Conservation (phyloP, 805 yeast genomes). For the Suhomyces prunicola region DNA sequence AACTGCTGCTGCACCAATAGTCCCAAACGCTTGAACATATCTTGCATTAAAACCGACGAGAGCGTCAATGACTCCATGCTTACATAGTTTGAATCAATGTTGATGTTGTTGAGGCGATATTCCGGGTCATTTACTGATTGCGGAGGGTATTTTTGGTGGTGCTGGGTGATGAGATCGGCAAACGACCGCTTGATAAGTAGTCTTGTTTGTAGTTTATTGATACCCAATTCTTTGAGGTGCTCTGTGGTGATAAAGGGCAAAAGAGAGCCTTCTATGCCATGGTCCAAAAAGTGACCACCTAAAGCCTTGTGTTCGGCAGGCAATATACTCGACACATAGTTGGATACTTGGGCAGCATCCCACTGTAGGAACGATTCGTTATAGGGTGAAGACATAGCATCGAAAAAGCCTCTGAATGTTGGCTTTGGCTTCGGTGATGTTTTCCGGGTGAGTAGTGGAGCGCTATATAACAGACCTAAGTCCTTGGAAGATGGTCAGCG, state of each 20-base stretch:
- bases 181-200: constrained; percentile 59
- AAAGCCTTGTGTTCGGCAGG: constrained; percentile 20
- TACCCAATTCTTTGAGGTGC: constrained; percentile 74
- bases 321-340: constrained; percentile 23
- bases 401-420: neutral
- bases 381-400: constrained; percentile 8
- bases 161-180: constrained; percentile 46
- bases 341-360: constrained; percentile 47
- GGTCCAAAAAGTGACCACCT: constrained; percentile 41
- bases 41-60: constrained; percentile 34
- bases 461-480: neutral
- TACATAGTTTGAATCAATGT: constrained; percentile 35
- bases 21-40: constrained; percentile 27
- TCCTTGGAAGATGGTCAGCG: neutral
- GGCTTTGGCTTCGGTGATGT: neutral
- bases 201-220: constrained; percentile 51
- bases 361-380: constrained; percentile 38
- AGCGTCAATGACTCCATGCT: constrained; percentile 35
- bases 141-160: constrained; percentile 26
- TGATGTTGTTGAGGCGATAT: constrained; percentile 26
- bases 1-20: constrained; percentile 15
- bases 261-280: constrained; percentile 71
- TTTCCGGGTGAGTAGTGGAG: neutral
- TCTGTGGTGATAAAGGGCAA: constrained; percentile 65
- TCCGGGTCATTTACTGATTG: constrained; percentile 25